Percentiles rank a stretch among this genome's conserved stretches.
Evolutionary conservation across 495 filamentous ascomycete species (phyloP).

Genomic region (Tuber aestivum): DNA sequence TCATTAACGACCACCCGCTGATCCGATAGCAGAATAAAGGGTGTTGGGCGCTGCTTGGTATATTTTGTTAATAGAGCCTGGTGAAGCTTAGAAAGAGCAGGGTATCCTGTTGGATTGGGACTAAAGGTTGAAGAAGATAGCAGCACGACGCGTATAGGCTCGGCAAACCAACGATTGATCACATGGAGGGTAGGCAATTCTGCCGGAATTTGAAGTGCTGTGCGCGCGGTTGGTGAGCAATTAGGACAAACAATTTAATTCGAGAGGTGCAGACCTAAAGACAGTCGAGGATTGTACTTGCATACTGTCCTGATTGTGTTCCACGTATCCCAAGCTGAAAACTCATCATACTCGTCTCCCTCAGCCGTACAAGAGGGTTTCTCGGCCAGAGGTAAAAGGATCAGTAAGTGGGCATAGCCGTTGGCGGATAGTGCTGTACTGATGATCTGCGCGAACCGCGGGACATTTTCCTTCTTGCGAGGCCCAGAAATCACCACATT

Average conservation of each 20-base stretch:
- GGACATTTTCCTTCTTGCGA: slow-evolving; percentile 43
- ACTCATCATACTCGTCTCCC: slow-evolving; percentile 30
- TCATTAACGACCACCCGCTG: neutral
- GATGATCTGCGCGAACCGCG: slow-evolving; percentile 79
- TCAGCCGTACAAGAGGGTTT: slow-evolving; percentile 43
- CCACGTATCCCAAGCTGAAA: slow-evolving; percentile 81
- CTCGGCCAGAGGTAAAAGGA: slow-evolving; percentile 77
- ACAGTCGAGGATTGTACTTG: slow-evolving; percentile 74
- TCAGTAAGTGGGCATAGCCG: slow-evolving; percentile 68
- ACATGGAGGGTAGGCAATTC: slow-evolving; percentile 65
- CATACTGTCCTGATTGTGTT: slow-evolving; percentile 77
- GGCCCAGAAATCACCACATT: slow-evolving; percentile 79
- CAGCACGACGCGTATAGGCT: slow-evolving; percentile 76
- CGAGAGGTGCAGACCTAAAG: slow-evolving; percentile 66
- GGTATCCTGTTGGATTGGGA: slow-evolving; percentile 70
- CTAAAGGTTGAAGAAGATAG: slow-evolving; percentile 64
- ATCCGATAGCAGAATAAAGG: slow-evolving; percentile 40
- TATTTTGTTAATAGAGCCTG: slow-evolving; percentile 69
- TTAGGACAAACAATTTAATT: slow-evolving; percentile 6
- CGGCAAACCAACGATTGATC: slow-evolving; percentile 87
- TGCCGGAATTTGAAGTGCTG: slow-evolving; percentile 75
- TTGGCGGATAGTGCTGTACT: slow-evolving; percentile 68
- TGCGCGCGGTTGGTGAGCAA: slow-evolving; percentile 13
- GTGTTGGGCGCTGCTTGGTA: slow-evolving; percentile 52
- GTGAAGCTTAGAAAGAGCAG: slow-evolving; percentile 72